Percentiles rank a stretch among this genome's conserved stretches.
Evolutionary conservation across 768 basidiomycete genomes (phyloP).

Genomic region (Auriscalpium vulgare): DNA sequence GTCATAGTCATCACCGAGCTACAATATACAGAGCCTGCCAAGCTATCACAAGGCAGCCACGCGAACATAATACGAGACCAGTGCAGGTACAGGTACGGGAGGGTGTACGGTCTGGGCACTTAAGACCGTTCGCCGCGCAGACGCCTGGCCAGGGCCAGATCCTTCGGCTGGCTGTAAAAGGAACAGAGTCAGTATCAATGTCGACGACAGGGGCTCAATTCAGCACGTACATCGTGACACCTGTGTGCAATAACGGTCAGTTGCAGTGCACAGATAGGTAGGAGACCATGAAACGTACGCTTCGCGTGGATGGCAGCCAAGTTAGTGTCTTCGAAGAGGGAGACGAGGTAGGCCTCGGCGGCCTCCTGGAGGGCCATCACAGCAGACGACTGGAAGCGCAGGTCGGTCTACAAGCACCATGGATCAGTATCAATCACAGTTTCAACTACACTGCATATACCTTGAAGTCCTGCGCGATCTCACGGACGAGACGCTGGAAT

Average conservation of each 20-base stretch:
- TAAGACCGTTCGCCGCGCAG: constrained; percentile 74
- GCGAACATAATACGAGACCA: not conserved
- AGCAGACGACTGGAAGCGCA: constrained; percentile 94
- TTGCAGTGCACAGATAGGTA: not conserved
- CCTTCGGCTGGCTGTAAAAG: constrained; percentile 60
- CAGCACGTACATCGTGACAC: constrained; percentile 16
- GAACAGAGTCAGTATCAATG: not conserved
- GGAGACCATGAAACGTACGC: constrained; percentile 27
- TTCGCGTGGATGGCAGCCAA: constrained; percentile 89
- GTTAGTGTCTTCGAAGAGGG: constrained; percentile 84
- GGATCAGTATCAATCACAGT: not conserved
- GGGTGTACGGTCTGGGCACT: constrained; percentile 11
- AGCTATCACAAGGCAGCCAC: no score
- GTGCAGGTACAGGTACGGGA: not conserved
- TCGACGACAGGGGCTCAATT: not conserved
- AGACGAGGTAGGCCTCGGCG: constrained; percentile 83
- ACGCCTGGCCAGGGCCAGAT: constrained; percentile 72
- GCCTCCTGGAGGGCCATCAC: constrained; percentile 93
- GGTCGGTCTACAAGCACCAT: constrained; percentile 50
- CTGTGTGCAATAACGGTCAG: not conserved
- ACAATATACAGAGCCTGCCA: no score
- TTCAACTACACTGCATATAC: constrained; percentile 27
- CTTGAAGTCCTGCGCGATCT: constrained; percentile 97
- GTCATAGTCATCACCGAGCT: no score
- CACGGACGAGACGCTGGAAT: constrained; percentile 96